Base-by-base conservation (phyloP, 2,329 filamentous ascomycete species). In the Neonectria magnoliae region DNA sequence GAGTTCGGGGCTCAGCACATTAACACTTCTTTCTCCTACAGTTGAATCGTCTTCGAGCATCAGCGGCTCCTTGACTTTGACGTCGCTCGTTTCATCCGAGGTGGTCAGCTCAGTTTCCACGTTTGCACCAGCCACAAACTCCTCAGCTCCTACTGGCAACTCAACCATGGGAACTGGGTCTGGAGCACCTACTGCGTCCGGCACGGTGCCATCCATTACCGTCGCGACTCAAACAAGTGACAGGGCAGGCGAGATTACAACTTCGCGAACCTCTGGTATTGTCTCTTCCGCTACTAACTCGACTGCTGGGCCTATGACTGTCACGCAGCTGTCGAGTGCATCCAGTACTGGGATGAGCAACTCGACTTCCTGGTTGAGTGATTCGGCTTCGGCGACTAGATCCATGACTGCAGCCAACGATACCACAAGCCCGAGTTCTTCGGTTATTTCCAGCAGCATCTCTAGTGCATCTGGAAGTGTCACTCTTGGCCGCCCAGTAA, bases 71-170 rank as follows among this genome's bases (percentile, higher is more conserved):
- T 11, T 20, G 48, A 33, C 48, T 13, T 33, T 14, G 11, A 33
- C 48, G n/a, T 45, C 53, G 42, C 25, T 55, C 55, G 7, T 31
- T 18, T 65, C 67, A 18, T 48, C 51, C 47, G 52, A 44, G 1
- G n/a, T 55, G 25, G 56, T 48, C 20, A 45, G 44, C 11, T 42
- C 50, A 42, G 10, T 47, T 27, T 36, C 31, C 44, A 67, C 67
- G 4, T 22, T 54, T 47, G 36, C 41, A 20, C 54, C 64, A n/a
- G 64, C 44, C 5, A 57, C 31, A 27, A 66, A 56, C 52, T 57
- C 54, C 6, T 63, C 67, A 1, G 38, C 25, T 44, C 52, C 58
- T n/a, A 54, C 56, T 5, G 20, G 50, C 2, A 36, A 22, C 6
- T 48, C 53, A n/a, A 48, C 42, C 11, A 53, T 38, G 18, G 16